Evolutionary conservation across 1,139 yeast genomes (phyloP), one percentile per base, ranked within the genome.

Genomic region (Candida glucosophila): DNA sequence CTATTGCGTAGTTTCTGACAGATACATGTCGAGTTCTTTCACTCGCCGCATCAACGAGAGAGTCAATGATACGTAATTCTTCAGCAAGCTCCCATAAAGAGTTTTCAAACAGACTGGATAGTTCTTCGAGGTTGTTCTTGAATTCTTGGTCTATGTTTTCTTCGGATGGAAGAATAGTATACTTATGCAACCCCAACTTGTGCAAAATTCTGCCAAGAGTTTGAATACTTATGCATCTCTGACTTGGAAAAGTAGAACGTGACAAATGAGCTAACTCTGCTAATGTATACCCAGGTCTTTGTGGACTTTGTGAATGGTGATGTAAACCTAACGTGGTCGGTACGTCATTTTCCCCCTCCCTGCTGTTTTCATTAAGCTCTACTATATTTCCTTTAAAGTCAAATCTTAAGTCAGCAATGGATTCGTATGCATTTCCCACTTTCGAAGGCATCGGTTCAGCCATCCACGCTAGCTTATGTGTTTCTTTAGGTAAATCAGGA

Each of bases 391-490:
- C 98, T 31, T 73, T 63, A 50, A 90, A 88, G 43, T 90, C 96
- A 47, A 90, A 92, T 34, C 99, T 58, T 51, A 90, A 61, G 32
- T 82, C 77, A 1, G 75, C 55, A 2, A 78, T 69, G 12, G 78
- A 73, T 25, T 76, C 79, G 35, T 77, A 76, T 0, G 73, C 57
- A 2, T 65, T 55, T 2, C 63, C 40, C 4, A 58, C 59, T 14
- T 55, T 48, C 11, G 52, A 55, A 26, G 77, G 74, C 16, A 67
- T 37, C 2, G 86, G 82, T 31, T 72, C 66, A 1, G 67, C 58
- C 95, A 88, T 88, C 98, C 98, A 90, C 29, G 88, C 80, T 30
- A 92, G 52, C 41, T 83, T 81, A 20, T 73, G 77, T 0, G 86
- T 72, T 40, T 90, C 95, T 28, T 66, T 73, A 4, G 95, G 94